Evolutionary conservation across 2,329 filamentous ascomycete species (phyloP).

Genomic region (Aureobasidium namibiae): DNA sequence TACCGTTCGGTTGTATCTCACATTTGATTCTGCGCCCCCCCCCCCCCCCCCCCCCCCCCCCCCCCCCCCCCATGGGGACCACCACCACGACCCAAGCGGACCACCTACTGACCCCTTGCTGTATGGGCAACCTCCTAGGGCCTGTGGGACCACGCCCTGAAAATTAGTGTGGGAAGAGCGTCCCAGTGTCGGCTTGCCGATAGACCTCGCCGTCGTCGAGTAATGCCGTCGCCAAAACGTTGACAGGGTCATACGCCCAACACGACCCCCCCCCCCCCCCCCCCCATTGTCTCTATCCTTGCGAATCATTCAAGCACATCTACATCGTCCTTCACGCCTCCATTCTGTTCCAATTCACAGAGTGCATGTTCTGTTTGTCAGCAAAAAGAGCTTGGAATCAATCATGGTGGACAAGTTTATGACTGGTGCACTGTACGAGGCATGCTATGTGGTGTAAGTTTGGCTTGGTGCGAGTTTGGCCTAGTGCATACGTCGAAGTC

Average conservation of each 20-base stretch:
- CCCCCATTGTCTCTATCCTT: not conserved
- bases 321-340: not conserved
- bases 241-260: not conserved
- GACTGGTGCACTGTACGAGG: slow-evolving; percentile 1
- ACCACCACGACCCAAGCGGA: not conserved
- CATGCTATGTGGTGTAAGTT: slow-evolving; percentile 9
- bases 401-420: slow-evolving; percentile 2
- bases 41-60: too few species aligned
- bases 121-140: too few species aligned
- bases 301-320: not conserved
- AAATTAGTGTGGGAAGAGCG: too few species aligned
- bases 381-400: not conserved
- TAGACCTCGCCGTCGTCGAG: too few species aligned
- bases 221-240: too few species aligned
- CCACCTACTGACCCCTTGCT: not conserved
- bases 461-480: not conserved
- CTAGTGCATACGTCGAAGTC: not conserved
- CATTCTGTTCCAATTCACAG: not conserved
- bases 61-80: not conserved
- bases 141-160: too few species aligned
- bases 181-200: too few species aligned
- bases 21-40: too few species aligned
- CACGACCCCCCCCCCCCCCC: not conserved
- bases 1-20: not conserved
- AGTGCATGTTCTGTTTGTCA: not conserved